Conservation (phyloP, 768 basidiomycete species). For the Hericium rajendrae region DNA sequence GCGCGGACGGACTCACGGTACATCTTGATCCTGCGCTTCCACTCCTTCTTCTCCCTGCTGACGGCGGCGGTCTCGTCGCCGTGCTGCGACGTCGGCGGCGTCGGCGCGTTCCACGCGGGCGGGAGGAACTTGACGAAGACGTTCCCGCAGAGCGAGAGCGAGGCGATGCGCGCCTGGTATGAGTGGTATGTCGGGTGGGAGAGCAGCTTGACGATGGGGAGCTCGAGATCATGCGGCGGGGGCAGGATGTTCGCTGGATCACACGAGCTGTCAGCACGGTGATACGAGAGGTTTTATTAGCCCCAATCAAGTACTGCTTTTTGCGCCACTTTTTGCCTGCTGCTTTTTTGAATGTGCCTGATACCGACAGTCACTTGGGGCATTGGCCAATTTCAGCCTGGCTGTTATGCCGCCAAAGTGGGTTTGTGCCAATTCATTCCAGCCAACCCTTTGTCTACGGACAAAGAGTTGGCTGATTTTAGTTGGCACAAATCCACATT, state of each 20-base stretch:
- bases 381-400: too few species aligned
- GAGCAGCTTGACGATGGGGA: slow-evolving; percentile 73
- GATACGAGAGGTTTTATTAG: too few species aligned
- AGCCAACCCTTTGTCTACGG: too few species aligned
- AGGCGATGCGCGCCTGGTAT: slow-evolving; percentile 63
- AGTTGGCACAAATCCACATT: too few species aligned
- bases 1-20: slow-evolving; percentile 57
- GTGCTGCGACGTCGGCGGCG: slow-evolving; percentile 34
- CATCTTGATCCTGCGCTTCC: slow-evolving; percentile 69
- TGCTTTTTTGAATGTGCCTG: too few species aligned
- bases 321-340: too few species aligned
- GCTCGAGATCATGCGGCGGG: slow-evolving; percentile 60
- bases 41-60: slow-evolving; percentile 46
- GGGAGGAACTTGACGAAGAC: slow-evolving; percentile 68
- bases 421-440: too few species aligned
- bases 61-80: slow-evolving; percentile 20
- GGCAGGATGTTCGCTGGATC: slow-evolving; percentile 71
- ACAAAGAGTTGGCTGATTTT: too few species aligned
- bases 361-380: too few species aligned
- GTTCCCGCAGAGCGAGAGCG: slow-evolving; percentile 67
- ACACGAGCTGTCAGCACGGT: slow-evolving; percentile 2
- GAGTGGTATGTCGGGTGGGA: slow-evolving; percentile 64
- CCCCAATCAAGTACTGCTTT: too few species aligned
- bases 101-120: slow-evolving; percentile 59
- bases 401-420: too few species aligned